Percentiles rank a stretch among this genome's conserved stretches.
Evolutionary conservation across 192 early-diverging fungal species (phyloP).

Genomic region (Mortierella claussenii): DNA sequence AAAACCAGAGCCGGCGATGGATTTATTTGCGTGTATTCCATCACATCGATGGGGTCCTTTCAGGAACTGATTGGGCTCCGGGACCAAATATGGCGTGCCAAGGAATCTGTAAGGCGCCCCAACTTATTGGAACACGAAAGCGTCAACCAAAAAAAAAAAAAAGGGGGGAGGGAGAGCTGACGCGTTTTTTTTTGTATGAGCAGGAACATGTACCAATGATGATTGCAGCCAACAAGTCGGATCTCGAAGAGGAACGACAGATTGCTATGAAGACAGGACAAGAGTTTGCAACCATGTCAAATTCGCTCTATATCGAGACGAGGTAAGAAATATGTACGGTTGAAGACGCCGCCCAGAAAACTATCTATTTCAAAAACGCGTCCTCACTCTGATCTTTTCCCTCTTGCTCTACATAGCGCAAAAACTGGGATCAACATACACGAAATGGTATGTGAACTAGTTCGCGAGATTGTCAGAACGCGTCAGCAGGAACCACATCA

Average conservation of each 20-base stretch:
- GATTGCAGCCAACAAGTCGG: slow-evolving; percentile 91
- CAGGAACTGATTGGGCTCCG: slow-evolving; percentile 80
- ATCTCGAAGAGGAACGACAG: slow-evolving; percentile 73
- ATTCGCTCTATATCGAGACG: slow-evolving; percentile 73
- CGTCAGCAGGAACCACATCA: background rate
- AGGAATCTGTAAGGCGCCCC: slow-evolving; percentile 81
- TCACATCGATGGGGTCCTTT: slow-evolving; percentile 79
- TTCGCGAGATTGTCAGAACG: slow-evolving; percentile 34
- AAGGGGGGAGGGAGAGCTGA: no score
- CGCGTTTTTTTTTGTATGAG: no score
- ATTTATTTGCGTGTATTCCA: slow-evolving; percentile 86
- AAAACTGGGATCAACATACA: slow-evolving; percentile 38
- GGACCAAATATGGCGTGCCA: slow-evolving; percentile 82
- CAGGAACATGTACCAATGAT: slow-evolving; percentile 82
- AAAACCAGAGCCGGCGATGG: slow-evolving; percentile 88
- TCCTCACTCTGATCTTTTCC: background rate
- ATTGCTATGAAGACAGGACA: slow-evolving; percentile 64
- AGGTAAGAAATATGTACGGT: slow-evolving; percentile 17
- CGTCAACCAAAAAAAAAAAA: no score
- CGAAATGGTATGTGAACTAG: slow-evolving; percentile 29
- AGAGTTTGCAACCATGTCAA: slow-evolving; percentile 65
- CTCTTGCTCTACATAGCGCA: slow-evolving; percentile 13
- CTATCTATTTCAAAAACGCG: no score
- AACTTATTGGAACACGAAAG: no score
- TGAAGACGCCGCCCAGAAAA: no score